Evolutionary conservation across 1,139 yeast species (phyloP), one percentile per base, ranked within the genome.

Genomic region (Yamadazyma songkhlaensis): DNA sequence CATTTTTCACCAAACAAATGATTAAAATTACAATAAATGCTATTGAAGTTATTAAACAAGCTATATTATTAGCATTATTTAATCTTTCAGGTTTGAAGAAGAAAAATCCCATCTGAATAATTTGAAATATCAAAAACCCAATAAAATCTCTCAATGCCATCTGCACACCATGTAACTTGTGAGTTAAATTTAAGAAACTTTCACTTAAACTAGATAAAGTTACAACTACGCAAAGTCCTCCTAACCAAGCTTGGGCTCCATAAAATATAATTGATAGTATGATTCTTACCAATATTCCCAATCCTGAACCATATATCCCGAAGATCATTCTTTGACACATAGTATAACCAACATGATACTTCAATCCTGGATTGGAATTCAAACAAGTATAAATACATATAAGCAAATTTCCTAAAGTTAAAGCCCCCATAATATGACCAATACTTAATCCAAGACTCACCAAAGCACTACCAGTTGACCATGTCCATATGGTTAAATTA

Each of bases 331-430:
- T 38, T 36, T 53, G 57, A 13, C 49, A 47, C 3, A 54, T 42
- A 2, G 58, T 51, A 40, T 48, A 54, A 2, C 59, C 59, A 29
- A 54, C 44, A 36, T 50, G 57, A 37, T 44, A 54, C 21, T 48
- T 45, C 10, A 47, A 37, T 2, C 59, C 58, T 3, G 55, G 55
- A 11, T 42, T 47, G n/a, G 56, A 46, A 35, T 53, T 54, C 29
- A 52, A 40, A 24, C 51, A 43, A 3, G 55, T 46, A 25, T 46
- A 51, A 2, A 41, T 15, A 32, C 51, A 43, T 15, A 54, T 53
- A 2, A 53, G 15, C 3, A 49, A 28, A 38, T 54, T 53, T 2
- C 51, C 58, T 9, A 54, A 11, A 3, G 53, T 45, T 10, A 54
- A 31, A 24, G 51, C 49, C 1, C 58, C 59, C 51, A 54, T 53